Percentiles rank a stretch among this genome's conserved stretches.
These are phyloP conservation scores for Diversispora eburnea DNA, from an alignment of 192 early-diverging fungal species.

Conservation along the genomic window DNA sequence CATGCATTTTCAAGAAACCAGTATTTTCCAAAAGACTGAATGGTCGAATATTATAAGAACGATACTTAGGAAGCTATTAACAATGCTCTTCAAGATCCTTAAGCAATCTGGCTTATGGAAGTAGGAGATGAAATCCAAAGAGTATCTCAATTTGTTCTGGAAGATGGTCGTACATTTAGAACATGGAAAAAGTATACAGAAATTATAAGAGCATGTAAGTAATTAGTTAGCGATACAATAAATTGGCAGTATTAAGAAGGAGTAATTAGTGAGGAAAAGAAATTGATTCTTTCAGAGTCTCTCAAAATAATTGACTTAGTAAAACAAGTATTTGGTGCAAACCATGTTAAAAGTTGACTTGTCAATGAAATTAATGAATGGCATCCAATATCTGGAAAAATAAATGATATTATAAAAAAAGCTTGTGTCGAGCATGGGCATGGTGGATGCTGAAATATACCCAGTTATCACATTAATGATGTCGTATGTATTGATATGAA, in stretches of 20 bases:
- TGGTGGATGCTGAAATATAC: neutral
- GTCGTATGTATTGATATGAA: slow-evolving; percentile 12
- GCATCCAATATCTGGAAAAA: slow-evolving; percentile 6
- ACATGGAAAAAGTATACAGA: slow-evolving; percentile 8
- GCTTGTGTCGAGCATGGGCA: slow-evolving; percentile 15
- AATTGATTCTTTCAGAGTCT: neutral
- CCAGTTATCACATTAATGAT: neutral
- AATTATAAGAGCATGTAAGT: slow-evolving; percentile 9
- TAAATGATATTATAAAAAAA: slow-evolving; percentile 12
- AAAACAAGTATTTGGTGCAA: slow-evolving; percentile 13
- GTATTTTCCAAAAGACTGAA: slow-evolving; percentile 16
- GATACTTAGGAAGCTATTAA: slow-evolving; percentile 13
- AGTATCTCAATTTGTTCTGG: slow-evolving; percentile 13
- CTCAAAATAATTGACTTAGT: slow-evolving; percentile 18
- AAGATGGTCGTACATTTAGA: slow-evolving; percentile 18
- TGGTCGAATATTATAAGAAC: too few species aligned
- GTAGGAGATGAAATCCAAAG: neutral
- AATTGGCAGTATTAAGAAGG: neutral
- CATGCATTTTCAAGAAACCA: neutral
- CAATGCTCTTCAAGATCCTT: slow-evolving; percentile 11
- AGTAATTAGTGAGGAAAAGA: slow-evolving; percentile 19
- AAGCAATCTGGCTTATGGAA: slow-evolving; percentile 10
- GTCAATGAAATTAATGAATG: slow-evolving; percentile 8
- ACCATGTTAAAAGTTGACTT: slow-evolving; percentile 12
- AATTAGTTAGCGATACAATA: slow-evolving; percentile 14